These are phyloP conservation scores for Byssoonygena ceratinophila DNA, from an alignment of 2,329 filamentous ascomycete genomes.

Conservation along the genomic window DNA sequence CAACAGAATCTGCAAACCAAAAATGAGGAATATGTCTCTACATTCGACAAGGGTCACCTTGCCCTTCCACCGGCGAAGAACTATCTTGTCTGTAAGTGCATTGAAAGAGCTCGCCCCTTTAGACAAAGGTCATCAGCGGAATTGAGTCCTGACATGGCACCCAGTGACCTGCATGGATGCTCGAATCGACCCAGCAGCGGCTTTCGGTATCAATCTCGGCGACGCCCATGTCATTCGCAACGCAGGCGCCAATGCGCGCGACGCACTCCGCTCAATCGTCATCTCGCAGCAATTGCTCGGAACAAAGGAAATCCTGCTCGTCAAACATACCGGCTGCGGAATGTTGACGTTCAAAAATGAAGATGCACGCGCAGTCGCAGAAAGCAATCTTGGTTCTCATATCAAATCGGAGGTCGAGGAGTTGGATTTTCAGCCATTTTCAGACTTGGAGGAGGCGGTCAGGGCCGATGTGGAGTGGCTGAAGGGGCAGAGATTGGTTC, in stretches of 20 bases:
- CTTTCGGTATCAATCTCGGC: conserved; percentile 60
- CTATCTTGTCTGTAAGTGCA: conserved; percentile 49
- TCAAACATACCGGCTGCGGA: conserved; percentile 66
- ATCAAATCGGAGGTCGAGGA: conserved; percentile 38
- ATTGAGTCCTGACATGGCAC: conserved; percentile 2
- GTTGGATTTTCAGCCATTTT: conserved; percentile 57
- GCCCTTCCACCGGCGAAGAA: conserved; percentile 59
- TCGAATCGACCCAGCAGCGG: conserved; percentile 54
- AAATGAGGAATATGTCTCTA: conserved; percentile 48
- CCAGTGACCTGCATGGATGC: conserved; percentile 74
- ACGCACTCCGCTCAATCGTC: conserved; percentile 62
- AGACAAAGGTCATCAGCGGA: too few relatives aligned
- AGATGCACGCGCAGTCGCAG: conserved; percentile 46
- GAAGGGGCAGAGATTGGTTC: conserved; percentile 44
- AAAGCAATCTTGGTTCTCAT: conserved; percentile 47
- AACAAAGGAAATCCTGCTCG: conserved; percentile 61
- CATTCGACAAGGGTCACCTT: conserved; percentile 57
- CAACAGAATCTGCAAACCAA: conserved; percentile 47
- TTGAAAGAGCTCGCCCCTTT: not conserved
- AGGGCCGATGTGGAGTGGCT: conserved; percentile 56
- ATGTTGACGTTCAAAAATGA: conserved; percentile 60
- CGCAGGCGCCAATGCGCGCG: conserved; percentile 55
- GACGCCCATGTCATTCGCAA: conserved; percentile 73
- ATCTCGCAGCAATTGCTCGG: conserved; percentile 71
- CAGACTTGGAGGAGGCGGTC: conserved; percentile 54